phyloP scores from a whole-genome alignment of 495 filamentous ascomycete genomes.

The Diplogelasinospora grovesii region DNA sequence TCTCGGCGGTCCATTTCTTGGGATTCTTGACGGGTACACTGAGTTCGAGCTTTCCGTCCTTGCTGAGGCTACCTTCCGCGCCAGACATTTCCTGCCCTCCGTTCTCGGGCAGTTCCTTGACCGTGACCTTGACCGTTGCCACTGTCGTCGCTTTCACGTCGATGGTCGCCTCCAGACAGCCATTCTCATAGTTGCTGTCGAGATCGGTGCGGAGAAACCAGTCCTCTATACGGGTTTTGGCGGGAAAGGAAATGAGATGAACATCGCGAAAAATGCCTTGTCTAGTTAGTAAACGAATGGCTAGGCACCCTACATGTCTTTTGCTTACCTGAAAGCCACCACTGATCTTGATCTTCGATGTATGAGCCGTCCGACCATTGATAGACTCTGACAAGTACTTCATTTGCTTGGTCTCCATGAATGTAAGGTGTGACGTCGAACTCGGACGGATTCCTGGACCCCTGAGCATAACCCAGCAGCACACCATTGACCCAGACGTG shows the following conservation, averaged over 20 bases:
- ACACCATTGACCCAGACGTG: constrained; percentile 57
- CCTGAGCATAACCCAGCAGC: constrained; percentile 56
- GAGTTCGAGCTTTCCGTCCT: constrained; percentile 22
- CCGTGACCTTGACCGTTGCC: constrained; percentile 26
- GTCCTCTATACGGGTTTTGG: constrained; percentile 48
- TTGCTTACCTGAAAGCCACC: constrained; percentile 52
- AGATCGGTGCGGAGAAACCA: constrained; percentile 49
- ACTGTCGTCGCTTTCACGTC: constrained; percentile 23
- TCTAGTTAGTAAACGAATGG: constrained; percentile 3
- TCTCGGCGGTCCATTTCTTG: constrained; percentile 61
- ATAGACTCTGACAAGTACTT: constrained; percentile 52
- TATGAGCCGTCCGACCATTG: constrained; percentile 59
- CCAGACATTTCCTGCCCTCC: constrained; percentile 13
- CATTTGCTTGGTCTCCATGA: constrained; percentile 36
- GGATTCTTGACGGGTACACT: constrained; percentile 39
- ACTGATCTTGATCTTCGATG: constrained; percentile 58
- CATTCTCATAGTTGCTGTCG: constrained; percentile 49
- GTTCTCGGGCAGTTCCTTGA: constrained; percentile 27
- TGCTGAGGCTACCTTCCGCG: constrained; percentile 1
- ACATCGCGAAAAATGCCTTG: constrained; percentile 62
- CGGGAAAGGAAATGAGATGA: constrained; percentile 49
- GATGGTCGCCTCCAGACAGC: constrained; percentile 42
- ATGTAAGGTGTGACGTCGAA: constrained; percentile 51
- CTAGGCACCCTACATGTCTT: too few relatives aligned
- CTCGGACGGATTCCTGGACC: constrained; percentile 55